Base-by-base conservation (phyloP, 768 basidiomycete species). In the Brasilioporus rufonigricans region DNA sequence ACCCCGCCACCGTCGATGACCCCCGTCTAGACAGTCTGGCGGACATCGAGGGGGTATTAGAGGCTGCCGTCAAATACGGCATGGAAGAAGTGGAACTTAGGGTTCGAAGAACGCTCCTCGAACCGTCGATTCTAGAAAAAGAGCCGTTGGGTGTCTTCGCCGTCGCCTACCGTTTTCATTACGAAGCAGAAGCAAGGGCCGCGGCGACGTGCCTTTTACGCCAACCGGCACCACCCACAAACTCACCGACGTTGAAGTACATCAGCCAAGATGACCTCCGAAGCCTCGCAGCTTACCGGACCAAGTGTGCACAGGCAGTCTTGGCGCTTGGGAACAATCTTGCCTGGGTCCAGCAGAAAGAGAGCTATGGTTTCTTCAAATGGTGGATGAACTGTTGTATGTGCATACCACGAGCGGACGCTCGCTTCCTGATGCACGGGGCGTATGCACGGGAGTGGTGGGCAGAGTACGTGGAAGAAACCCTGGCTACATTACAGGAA, bases 111-210 rank as follows among this genome's bases (percentile, higher is more conserved):
- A 46, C 29, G 21, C 55, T 76, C 35, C 52, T 68, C n/a, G 67
- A 65, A 5, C 55, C 64, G 1, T 41, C 53, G 8, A 64, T 73
- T 50, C 36, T 77, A 21, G 53, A 63, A 33, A 57, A 59, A 7
- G 61, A 65, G 14, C 63, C 76, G 4, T 41, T 69, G 12, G 61
- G 59, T n/a, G 55, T 73, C 10, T 72, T 73, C 50, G 67, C 69
- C 11, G 63, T 76, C 48, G 76, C 75, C 14, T 66, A 64, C 50
- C 62, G 61, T n/a, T 70, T 65, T 46, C 58, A 61, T 12, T 57
- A 70, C 39, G 62, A 64, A 48, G 39, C 48, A 1, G 76, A 77
- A 59, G 67, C 68, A 3, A 65, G 53, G 46, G 41, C 60, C 3
- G 72, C 75, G 12, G 65, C 74, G 3, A 52, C 31, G 27, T 54